Evolutionary conservation across 108 stramenopile genomes (phyloP).

Genomic region (Nitzschia palea): DNA sequence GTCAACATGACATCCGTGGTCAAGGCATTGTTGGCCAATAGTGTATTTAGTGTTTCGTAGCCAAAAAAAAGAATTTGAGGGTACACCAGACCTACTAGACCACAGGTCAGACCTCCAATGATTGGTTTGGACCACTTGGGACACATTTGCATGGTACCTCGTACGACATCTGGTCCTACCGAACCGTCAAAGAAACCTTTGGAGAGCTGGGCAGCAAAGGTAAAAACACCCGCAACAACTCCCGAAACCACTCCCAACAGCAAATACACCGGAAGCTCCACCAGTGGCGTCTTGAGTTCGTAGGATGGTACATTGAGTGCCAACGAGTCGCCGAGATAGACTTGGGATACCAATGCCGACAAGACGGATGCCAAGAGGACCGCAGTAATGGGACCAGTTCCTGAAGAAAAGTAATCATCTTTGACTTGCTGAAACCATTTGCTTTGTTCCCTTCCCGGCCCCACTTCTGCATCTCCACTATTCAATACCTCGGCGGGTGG

Average conservation of each 20-base stretch:
- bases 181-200: slow-evolving; percentile 61
- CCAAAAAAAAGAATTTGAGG: slow-evolving; percentile 93
- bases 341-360: slow-evolving; percentile 70
- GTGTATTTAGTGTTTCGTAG: slow-evolving; percentile 88
- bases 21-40: slow-evolving; percentile 61
- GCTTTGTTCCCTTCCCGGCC: not conserved
- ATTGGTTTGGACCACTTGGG: slow-evolving; percentile 65
- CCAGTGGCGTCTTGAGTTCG: slow-evolving; percentile 68
- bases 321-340: slow-evolving; percentile 75
- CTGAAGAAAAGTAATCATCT: slow-evolving; percentile 27
- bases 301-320: slow-evolving; percentile 56
- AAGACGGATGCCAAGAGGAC: slow-evolving; percentile 75
- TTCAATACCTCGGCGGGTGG: not conserved
- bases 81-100: slow-evolving; percentile 65
- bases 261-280: slow-evolving; percentile 87
- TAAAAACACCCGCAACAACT: slow-evolving; percentile 65
- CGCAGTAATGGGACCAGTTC: slow-evolving; percentile 64
- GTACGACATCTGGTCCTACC: slow-evolving; percentile 52
- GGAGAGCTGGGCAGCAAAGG: slow-evolving; percentile 53
- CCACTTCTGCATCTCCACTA: not conserved
- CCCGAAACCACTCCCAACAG: slow-evolving; percentile 78
- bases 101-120: slow-evolving; percentile 75
- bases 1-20: slow-evolving; percentile 58
- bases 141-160: slow-evolving; percentile 33
- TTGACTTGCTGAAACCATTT: not conserved